Conservation (phyloP, 2,329 filamentous ascomycete genomes). For the Diplodia scrobiculata region DNA sequence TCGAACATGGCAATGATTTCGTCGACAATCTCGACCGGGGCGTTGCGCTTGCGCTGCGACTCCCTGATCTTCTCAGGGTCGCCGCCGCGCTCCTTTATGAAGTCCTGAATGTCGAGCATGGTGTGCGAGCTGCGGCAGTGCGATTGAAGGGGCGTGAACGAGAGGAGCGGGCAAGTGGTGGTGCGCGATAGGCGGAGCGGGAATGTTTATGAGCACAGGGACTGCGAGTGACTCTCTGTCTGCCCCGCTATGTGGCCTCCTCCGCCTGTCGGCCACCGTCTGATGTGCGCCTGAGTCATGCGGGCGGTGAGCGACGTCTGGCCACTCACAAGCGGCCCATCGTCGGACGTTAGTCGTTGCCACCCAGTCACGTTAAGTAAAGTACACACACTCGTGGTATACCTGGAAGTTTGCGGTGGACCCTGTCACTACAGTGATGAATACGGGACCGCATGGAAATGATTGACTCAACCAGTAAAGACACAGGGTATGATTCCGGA, state of each 20-base stretch:
- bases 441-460: background rate
- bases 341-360: background rate
- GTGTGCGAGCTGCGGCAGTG: background rate
- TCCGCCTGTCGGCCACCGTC: background rate
- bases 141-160: constrained; percentile 4
- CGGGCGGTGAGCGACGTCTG: constrained; percentile 24
- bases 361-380: background rate
- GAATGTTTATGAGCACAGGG: constrained; percentile 22
- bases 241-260: constrained; percentile 29
- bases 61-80: constrained; percentile 90
- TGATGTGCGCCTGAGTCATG: constrained; percentile 25
- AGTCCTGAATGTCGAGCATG: constrained; percentile 55
- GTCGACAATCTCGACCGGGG: constrained; percentile 81
- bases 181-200: constrained; percentile 9
- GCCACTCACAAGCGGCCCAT: background rate
- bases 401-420: too few relatives aligned
- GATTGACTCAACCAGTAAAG: background rate
- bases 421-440: background rate
- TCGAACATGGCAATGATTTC: constrained; percentile 86
- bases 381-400: background rate
- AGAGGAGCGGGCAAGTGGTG: background rate
- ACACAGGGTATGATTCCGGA: background rate
- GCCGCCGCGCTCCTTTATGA: constrained; percentile 76
- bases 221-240: constrained; percentile 9
- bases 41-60: constrained; percentile 80